Evolutionary conservation across 2,329 filamentous ascomycete species (phyloP).

Genomic region (Trematosphaeria pertusa): DNA sequence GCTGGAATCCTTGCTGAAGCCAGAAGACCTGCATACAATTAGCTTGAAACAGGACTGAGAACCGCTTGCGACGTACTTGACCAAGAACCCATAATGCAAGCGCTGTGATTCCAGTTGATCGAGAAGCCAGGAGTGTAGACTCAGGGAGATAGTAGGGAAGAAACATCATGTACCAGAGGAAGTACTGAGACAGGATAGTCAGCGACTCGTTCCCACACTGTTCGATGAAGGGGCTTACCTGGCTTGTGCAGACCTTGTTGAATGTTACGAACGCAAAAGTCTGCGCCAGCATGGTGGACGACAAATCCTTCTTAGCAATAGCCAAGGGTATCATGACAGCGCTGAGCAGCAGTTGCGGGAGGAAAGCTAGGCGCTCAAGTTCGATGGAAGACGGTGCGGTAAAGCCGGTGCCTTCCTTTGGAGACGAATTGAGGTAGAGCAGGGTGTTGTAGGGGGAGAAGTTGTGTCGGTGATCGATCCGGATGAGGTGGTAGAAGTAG

Average conservation of each 20-base stretch:
- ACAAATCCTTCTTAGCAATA: constrained; percentile 80
- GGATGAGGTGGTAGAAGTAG: constrained; percentile 89
- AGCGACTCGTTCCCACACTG: too few relatives aligned
- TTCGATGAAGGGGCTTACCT: too few relatives aligned
- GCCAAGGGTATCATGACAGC: constrained; percentile 76
- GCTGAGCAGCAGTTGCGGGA: constrained; percentile 85
- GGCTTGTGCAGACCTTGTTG: constrained; percentile 98
- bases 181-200: too few relatives aligned
- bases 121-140: constrained; percentile 72
- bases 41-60: constrained; percentile 2
- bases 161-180: constrained; percentile 97
- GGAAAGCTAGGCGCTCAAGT: constrained; percentile 83
- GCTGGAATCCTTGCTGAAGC: constrained; percentile 59
- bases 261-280: constrained; percentile 97
- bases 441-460: constrained; percentile 96
- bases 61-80: constrained; percentile 60
- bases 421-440: constrained; percentile 82
- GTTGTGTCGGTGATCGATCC: constrained; percentile 96
- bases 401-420: constrained; percentile 32
- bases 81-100: constrained; percentile 75
- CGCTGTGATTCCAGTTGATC: constrained; percentile 68
- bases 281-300: constrained; percentile 88
- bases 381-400: constrained; percentile 50
- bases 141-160: constrained; percentile 86
- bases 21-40: constrained; percentile 45